Evolutionary conservation across 495 filamentous ascomycete genomes (phyloP).

Genomic region (Xylaria venustula): DNA sequence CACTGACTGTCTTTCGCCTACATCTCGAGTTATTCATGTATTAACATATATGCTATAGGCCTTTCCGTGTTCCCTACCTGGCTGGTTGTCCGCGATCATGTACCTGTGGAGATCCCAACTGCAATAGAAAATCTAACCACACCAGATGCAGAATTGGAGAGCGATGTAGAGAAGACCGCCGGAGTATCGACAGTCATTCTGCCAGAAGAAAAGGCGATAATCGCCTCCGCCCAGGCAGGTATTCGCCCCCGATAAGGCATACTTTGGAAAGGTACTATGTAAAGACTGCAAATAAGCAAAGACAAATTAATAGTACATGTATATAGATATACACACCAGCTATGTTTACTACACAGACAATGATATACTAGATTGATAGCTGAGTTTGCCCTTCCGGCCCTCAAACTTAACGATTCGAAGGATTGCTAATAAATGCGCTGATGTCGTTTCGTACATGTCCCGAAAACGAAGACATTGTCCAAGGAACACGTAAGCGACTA

Average conservation of each 20-base stretch:
- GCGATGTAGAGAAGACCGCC: constrained; percentile 8
- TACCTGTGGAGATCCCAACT: constrained; percentile 6
- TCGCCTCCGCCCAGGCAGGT: neutral
- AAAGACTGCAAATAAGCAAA: too few relatives aligned
- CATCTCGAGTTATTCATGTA: neutral
- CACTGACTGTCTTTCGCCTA: neutral
- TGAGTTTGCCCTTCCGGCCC: too few relatives aligned
- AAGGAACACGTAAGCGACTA: too few relatives aligned
- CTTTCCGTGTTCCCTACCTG: constrained; percentile 23
- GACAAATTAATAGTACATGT: neutral
- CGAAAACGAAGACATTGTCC: too few relatives aligned
- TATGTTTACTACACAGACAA: too few relatives aligned
- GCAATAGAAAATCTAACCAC: neutral
- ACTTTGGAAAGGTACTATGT: too few relatives aligned
- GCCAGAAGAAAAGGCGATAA: neutral
- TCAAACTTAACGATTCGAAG: too few relatives aligned
- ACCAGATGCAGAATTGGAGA: neutral
- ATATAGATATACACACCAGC: neutral
- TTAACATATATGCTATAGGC: constrained; percentile 7
- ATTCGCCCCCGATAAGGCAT: too few relatives aligned
- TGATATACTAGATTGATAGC: too few relatives aligned
- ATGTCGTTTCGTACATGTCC: too few relatives aligned
- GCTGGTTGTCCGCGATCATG: constrained; percentile 22
- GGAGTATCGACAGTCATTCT: neutral
- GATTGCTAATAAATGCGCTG: too few relatives aligned